Evolutionary conservation across 2,329 filamentous ascomycete species (phyloP), one percentile per base, ranked within the genome.

Genomic region (Trichoderma sp.): DNA sequence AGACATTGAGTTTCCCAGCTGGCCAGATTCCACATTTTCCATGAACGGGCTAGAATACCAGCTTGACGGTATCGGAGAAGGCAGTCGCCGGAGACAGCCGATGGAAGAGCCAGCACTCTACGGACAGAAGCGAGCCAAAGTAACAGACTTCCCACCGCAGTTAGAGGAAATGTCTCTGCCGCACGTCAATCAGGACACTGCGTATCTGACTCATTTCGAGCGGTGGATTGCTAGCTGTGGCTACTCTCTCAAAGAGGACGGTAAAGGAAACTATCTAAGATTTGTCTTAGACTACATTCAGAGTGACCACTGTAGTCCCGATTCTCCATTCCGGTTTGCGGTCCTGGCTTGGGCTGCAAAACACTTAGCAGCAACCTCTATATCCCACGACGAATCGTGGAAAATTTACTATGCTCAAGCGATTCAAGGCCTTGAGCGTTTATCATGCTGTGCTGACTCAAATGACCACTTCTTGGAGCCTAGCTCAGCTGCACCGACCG

Each of bases 221-320:
- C 71, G 31, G 16, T 74, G 59, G 33, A 74, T 74, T 24, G 65
- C n/a, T 7, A 50, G 33, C 29, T 66, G 38, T 24, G 29, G 21
- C 27, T 74, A 74, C 41, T 74, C 71, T 29, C 41, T 67, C 8
- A 74, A 56, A 29, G 71, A 74, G 6, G 71, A 74, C 27, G 71
- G 71, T n/a, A 66, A 35, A 56, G 71, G 35, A 24, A 74, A 74
- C 29, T 67, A 66, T 53, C 71, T 74, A 9, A 41, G 71, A 50
- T 74, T 66, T 18, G 29, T 74, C 12, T 41, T 66, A 18, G 71
- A 35, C 24, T 67, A 45, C 29, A 21, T 74, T 53, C 71, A 50
- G 12, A 56, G 38, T 14, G 12, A 41, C 0, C 14, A 29, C 9
- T 53, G 45, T 53, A 53, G 45, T 53, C 45, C 4, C n/a, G n/a